A percentile compares a stretch with the other conserved stretches of the same genome.
These are phyloP conservation scores for Potentilla sterilis DNA, from an alignment of 306 rosid species.

Conservation along the genomic window DNA sequence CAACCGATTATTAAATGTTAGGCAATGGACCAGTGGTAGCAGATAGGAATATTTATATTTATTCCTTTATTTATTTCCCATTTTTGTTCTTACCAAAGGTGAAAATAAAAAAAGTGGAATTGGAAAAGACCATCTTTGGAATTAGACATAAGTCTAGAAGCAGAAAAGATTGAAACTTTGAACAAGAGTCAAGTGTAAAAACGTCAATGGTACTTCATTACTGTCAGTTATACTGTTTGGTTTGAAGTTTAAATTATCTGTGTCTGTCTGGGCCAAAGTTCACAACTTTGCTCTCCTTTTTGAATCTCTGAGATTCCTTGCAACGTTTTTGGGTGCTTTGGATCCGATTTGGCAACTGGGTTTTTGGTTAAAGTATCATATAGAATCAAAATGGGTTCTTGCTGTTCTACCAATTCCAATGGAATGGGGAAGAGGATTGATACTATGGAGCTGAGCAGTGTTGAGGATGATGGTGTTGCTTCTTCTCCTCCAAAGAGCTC, in stretches of 20 bases:
- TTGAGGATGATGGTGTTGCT: background rate
- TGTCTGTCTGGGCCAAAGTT: conserved; percentile 2
- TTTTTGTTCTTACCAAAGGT: conserved; percentile 4
- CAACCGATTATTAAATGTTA: conserved; percentile 11
- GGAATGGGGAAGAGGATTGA: conserved; percentile 24
- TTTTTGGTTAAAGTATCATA: background rate
- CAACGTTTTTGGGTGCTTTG: background rate
- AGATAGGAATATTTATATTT: conserved; percentile 11
- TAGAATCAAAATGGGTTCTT: conserved; percentile 18
- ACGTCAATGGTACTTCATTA: background rate
- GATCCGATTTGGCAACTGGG: conserved; percentile 20
- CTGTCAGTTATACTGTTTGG: background rate
- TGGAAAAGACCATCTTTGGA: background rate
- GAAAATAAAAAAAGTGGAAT: background rate
- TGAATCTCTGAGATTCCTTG: conserved; percentile 7
- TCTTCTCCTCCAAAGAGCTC: conserved; percentile 13
- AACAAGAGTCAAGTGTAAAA: conserved; percentile 13
- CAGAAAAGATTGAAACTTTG: background rate
- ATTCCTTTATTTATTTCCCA: background rate
- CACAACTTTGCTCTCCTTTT: background rate
- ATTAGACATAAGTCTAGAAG: background rate
- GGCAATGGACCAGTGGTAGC: conserved; percentile 1
- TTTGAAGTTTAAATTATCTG: background rate
- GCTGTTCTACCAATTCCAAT: conserved; percentile 13
- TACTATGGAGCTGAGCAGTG: conserved; percentile 2